A percentile compares a stretch with the other conserved stretches of the same genome.
phyloP scores from a whole-genome alignment of 164 flowering plant species.

The Buxus sempervirens region DNA sequence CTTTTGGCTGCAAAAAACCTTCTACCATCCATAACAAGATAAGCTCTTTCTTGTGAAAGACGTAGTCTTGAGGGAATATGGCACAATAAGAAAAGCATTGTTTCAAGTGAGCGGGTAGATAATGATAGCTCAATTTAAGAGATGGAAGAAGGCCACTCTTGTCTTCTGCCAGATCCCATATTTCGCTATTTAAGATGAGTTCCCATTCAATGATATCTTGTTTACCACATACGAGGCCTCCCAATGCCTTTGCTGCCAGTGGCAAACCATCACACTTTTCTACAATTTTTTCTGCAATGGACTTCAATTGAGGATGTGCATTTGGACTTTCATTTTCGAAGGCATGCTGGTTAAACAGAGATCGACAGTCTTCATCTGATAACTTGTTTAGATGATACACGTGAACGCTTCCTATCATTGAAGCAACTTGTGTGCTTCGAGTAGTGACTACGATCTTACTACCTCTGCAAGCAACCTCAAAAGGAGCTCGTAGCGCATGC shows the following conservation, averaged over 20 bases:
- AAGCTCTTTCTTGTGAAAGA: constrained; percentile 6
- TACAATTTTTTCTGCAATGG: constrained; percentile 21
- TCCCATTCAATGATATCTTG: constrained; percentile 16
- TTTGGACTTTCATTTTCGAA: not conserved
- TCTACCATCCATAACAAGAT: constrained; percentile 31
- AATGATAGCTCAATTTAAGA: constrained; percentile 19
- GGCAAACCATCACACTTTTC: constrained; percentile 34
- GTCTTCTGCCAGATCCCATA: constrained; percentile 16
- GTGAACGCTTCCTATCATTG: constrained; percentile 1
- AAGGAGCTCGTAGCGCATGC: too few species aligned
- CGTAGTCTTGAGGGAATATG: constrained; percentile 20
- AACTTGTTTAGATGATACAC: constrained; percentile 4
- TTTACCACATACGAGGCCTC: constrained; percentile 17
- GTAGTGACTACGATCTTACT: constrained; percentile 33
- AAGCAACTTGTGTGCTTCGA: constrained; percentile 18
- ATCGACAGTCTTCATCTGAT: constrained; percentile 24
- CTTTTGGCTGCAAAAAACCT: constrained; percentile 15
- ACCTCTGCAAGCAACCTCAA: constrained; percentile 17
- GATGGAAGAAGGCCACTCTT: constrained; percentile 10
- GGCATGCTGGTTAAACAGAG: constrained; percentile 24
- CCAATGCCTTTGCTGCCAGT: constrained; percentile 26
- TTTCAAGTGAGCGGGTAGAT: constrained; percentile 25
- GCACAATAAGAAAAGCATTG: constrained; percentile 32
- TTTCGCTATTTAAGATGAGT: constrained; percentile 11
- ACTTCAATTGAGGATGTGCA: not conserved